Base-by-base conservation (phyloP, 1,139 yeast species). In the Suhomyces wounanorum region DNA sequence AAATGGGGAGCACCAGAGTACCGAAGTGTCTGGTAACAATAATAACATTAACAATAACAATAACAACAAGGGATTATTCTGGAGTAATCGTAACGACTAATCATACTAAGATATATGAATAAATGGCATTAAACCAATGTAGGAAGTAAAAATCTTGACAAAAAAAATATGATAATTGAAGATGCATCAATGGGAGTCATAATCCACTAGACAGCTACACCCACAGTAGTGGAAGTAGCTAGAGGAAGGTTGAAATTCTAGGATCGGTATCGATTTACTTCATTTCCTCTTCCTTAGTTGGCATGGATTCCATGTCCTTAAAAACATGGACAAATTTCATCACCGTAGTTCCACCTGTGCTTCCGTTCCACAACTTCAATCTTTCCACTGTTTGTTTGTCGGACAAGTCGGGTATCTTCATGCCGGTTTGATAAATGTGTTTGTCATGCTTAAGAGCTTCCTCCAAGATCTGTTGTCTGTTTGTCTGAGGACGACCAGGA, bases 401-500 rank as follows among this genome's bases (percentile, higher is more conserved):
- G 3, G 83, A 73, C 52, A 92, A 65, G 66, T 90, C 91, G 0
- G 97, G 97, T 7, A 87, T 75, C 49, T 73, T 67, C 69, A 85
- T 85, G 0, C 98, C 98, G 1, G 89, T 78, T 14, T 70, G 73
- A 63, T 80, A 90, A 49, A 86, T 81, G 37, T 80, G 80, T 45
- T 63, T 51, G 55, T 91, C 97, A 45, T 77, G 72, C 49, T 85
- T 83, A 43, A 77, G 76, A 60, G 81, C 82, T 56, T 80, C 81
- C 59, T 88, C 87, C 53, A 91, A 68, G 35, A 79, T 61, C 57
- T 83, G 84, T 62, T 89, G 96, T 63, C 84, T 82, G 54, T 78
- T 79, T 9, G 87, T 70, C 18, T 89, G 79, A 8, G 98, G 97
- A 69, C 98, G 80, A n/a, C 96, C 96, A 14, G 91, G 84, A 63